Evolutionary conservation across 2,329 filamentous ascomycete genomes (phyloP).

Genomic region (Cladosporium sp.): DNA sequence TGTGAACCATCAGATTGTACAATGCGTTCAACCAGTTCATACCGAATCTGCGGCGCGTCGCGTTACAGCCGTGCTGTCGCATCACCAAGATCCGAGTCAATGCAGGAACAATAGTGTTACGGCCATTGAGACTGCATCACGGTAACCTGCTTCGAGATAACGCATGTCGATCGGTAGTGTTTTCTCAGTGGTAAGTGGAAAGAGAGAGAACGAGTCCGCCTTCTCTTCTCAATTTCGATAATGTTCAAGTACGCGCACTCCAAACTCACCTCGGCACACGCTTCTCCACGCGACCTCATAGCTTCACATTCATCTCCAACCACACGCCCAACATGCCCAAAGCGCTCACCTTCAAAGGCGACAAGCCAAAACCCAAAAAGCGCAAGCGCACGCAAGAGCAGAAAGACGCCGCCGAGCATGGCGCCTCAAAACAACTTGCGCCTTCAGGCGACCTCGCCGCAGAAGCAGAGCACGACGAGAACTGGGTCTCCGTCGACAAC

Average conservation of each 20-base stretch:
- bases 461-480: conserved; percentile 69
- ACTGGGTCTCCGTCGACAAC: conserved; percentile 84
- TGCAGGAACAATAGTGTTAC: not conserved
- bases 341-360: conserved; percentile 91
- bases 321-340: conserved; percentile 67
- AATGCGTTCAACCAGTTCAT: not conserved
- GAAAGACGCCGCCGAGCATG: conserved; percentile 41
- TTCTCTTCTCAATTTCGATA: not conserved
- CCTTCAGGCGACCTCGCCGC: conserved; percentile 37
- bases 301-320: not conserved
- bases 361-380: conserved; percentile 85
- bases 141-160: not conserved
- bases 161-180: too few species aligned
- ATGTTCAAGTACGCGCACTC: not conserved
- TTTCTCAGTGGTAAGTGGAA: too few species aligned
- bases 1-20: not conserved
- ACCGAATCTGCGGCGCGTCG: not conserved
- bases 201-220: not conserved
- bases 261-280: not conserved
- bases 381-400: conserved; percentile 69
- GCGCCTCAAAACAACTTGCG: conserved; percentile 37
- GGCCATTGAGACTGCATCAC: not conserved
- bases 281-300: not conserved
- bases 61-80: not conserved
- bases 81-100: not conserved